phyloP scores from a whole-genome alignment of 1,139 yeast genomes.

The Fermentozyma sake region DNA sequence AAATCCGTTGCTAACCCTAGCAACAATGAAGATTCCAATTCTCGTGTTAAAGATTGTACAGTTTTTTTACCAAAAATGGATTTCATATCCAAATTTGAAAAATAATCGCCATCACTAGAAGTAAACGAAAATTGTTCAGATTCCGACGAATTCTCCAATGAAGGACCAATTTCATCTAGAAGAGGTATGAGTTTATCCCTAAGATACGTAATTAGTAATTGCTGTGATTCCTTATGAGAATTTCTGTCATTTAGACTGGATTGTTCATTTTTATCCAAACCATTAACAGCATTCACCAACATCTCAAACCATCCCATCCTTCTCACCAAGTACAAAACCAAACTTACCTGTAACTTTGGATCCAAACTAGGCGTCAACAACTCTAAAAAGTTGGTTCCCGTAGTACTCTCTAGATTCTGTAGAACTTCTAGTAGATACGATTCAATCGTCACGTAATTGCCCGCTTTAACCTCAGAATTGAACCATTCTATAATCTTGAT shows the following conservation, averaged over 20 bases:
- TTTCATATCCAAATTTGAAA: no score
- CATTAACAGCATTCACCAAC: constrained; percentile 4
- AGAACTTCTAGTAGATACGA: constrained; percentile 6
- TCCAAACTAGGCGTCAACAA: constrained; percentile 5
- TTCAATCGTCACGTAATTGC: constrained; percentile 17
- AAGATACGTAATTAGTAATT: constrained; percentile 16
- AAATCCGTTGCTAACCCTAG: no score
- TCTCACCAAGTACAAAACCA: constrained; percentile 24
- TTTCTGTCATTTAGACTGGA: no score
- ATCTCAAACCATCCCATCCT: constrained; percentile 21
- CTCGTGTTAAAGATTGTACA: constrained; percentile 16
- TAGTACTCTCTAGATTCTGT: no score
- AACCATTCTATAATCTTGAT: constrained; percentile 20
- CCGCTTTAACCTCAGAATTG: constrained; percentile 15
- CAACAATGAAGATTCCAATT: constrained; percentile 25
- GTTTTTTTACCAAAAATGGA: constrained; percentile 8
- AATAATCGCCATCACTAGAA: no score
- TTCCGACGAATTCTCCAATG: no score
- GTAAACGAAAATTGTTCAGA: no score
- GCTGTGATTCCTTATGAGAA: constrained; percentile 4
- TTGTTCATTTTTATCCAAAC: constrained; percentile 1
- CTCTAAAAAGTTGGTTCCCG: constrained; percentile 1
- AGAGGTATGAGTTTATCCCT: constrained; percentile 27
- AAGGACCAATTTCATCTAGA: no score
- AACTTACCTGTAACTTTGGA: constrained; percentile 12